Conservation (phyloP, 805 yeast species). For the Cyberlindnera xishuangbannaensis region DNA sequence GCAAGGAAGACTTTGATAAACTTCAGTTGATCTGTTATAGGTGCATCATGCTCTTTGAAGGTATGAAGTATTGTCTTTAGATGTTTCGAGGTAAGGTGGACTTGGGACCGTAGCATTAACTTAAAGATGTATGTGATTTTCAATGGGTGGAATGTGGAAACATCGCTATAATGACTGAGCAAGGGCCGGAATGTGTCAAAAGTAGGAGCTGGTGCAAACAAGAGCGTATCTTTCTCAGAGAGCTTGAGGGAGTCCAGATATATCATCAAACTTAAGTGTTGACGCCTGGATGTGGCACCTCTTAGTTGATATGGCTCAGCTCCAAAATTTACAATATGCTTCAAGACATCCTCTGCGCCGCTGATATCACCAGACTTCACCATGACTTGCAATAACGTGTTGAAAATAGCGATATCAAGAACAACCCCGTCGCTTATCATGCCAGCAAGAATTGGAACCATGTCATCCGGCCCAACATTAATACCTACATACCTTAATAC, state of each 20-base stretch:
- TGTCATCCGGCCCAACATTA: conserved; percentile 1
- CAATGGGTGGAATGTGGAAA: conserved; percentile 3
- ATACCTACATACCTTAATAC: conserved; percentile 17
- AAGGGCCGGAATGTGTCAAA: conserved; percentile 16
- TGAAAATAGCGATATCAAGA: conserved; percentile 10
- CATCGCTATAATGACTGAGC: conserved; percentile 6
- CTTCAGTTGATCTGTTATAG: conserved; percentile 1
- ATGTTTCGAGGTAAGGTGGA: conserved; percentile 2
- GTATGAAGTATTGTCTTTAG: not conserved
- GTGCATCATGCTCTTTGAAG: conserved; percentile 3
- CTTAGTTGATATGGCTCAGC: not conserved
- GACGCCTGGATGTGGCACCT: conserved; percentile 6
- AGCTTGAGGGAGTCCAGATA: conserved; percentile 11
- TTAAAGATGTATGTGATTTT: conserved; percentile 5
- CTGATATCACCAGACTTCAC: conserved; percentile 7
- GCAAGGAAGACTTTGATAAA: conserved; percentile 2
- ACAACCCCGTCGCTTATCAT: conserved; percentile 7
- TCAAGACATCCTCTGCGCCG: conserved; percentile 5
- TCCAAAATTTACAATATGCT: not conserved
- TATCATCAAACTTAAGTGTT: conserved; percentile 2
- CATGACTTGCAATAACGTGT: conserved; percentile 4
- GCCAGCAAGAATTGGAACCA: conserved; percentile 1
- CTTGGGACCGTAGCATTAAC: conserved; percentile 1
- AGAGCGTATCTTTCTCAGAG: conserved; percentile 1
- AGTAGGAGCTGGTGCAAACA: conserved; percentile 10